Base-by-base conservation (phyloP, 1,139 yeast genomes). In the Nakaseomyces delphensis region DNA sequence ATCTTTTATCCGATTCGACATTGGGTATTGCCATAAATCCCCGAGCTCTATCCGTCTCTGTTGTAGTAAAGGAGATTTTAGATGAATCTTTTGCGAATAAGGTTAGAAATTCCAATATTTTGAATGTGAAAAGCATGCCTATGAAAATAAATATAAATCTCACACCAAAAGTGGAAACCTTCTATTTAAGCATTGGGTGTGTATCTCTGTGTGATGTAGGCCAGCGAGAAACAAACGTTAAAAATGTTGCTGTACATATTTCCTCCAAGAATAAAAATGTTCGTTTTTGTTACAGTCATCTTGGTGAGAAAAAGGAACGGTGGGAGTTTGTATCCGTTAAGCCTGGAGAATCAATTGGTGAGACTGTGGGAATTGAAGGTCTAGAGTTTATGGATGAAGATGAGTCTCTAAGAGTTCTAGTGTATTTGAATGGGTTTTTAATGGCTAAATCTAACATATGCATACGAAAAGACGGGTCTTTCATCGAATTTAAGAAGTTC, bases 271-370 rank as follows among this genome's bases (percentile, higher is more conserved):
- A 75, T 45, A 70, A 71, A 3, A 54, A 64, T 41, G 64, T 80
- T 29, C 64, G 68, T 3, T 79, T 83, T 55, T 75, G 81, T 19
- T 80, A 79, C 55, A 86, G 86, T 7, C 73, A 85, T 0, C 82
- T 82, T 60, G 83, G 79, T 54, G 64, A 65, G 25, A 74, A 72
- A 24, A 64, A 65, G 36, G 63, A 69, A 19, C 53, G 63, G 15
- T 86, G 95, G 95, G 78, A 77, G 47, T 83, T 86, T 53, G 73
- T 83, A n/a, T 79, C 93, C 2, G 86, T 83, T 11, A 71, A 72
- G 54, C 79, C 87, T 2, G 82, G 76, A 40, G 96, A 86, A 60
- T 70, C 76, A 9, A 68, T 83, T 48, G 93, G 93, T 31, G 91
- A 82, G 59, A 70, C 74, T 44, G 69, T 82, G 39, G 73, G 77